Evolutionary conservation across 768 basidiomycete species (phyloP), one percentile per base, ranked within the genome.

Genomic region (Pleurotus giganteus): DNA sequence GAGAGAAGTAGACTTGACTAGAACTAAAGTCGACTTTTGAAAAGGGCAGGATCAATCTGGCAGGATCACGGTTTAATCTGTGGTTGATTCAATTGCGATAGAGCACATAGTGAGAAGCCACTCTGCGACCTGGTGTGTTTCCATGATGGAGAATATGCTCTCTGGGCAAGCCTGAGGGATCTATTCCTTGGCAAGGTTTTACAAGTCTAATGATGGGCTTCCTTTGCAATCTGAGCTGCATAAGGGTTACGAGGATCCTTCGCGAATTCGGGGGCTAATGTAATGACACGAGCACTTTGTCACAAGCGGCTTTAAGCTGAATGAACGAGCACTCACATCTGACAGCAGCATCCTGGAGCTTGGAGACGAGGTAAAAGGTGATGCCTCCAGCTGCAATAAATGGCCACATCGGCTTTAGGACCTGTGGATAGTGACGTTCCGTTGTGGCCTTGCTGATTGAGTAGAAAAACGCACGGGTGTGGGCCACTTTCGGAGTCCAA

Each of bases 181-280:
- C 44, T 56, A 41, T 43, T 32, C 36, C 13, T 23, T 47, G 51
- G 36, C 47, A 31, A 4, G 44, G 1, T 45, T 51, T 37, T 51
- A 51, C 49, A 51, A n/a, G 49, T 51, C 49, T 51, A 51, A 15
- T 59, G 55, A 26, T 56, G 54, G 27, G 78, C 69, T 66, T 87
- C 80, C 67, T 81, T 83, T 52, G 91, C 88, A 54, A 91, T 82
- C 65, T 87, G 80, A 21, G 83, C 84, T 8, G 86, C 87, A 70
- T 91, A 89, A 32, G 90, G 91, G 78, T 93, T 93, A 66, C 83
- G 83, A 29, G 90, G 82, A 67, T 92, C 88, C 62, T 83, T 85
- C 60, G 83, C 82, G 68, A 80, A 91, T 64, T 77, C 69, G 58
- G 80, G 79, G 56, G 88, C 89, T 89, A 57, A 23, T 55, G 28